phyloP scores from a whole-genome alignment of 441 rosid species.

The Biscutella laevigata region DNA sequence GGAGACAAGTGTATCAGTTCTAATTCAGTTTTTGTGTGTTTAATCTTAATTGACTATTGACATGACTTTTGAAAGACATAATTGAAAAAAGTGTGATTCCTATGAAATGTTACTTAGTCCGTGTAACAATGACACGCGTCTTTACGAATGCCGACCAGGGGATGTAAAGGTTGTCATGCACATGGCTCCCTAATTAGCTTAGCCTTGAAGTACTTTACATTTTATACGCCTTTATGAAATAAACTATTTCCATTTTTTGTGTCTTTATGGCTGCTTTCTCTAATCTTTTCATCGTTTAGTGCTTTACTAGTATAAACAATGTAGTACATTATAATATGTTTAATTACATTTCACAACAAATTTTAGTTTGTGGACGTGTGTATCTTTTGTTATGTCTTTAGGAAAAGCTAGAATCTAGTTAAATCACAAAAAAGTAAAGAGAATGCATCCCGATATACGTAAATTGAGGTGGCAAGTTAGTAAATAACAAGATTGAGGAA shows the following conservation, averaged over 20 bases:
- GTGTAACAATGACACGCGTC: too few species aligned
- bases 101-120: too few species aligned
- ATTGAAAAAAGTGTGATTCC: too few species aligned
- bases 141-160: too few species aligned
- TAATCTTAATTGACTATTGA: too few species aligned
- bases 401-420: slow-evolving; percentile 4
- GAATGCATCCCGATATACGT: slow-evolving; percentile 6
- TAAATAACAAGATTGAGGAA: slow-evolving; percentile 3
- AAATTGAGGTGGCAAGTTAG: slow-evolving; percentile 16
- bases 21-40: too few species aligned
- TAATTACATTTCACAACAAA: neutral
- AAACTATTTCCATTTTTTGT: neutral
- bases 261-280: neutral
- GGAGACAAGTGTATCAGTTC: slow-evolving; percentile 57
- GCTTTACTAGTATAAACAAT: too few species aligned
- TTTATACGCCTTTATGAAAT: neutral
- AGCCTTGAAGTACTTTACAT: slow-evolving; percentile 4
- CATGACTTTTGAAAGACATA: too few species aligned
- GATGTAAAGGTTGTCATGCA: slow-evolving; percentile 14
- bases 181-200: slow-evolving; percentile 22
- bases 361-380: slow-evolving; percentile 5
- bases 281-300: neutral
- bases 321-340: too few species aligned
- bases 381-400: neutral
- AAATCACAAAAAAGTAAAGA: neutral